Conservation (phyloP, 106 monocot genomes). For the Triglochin maritima region DNA sequence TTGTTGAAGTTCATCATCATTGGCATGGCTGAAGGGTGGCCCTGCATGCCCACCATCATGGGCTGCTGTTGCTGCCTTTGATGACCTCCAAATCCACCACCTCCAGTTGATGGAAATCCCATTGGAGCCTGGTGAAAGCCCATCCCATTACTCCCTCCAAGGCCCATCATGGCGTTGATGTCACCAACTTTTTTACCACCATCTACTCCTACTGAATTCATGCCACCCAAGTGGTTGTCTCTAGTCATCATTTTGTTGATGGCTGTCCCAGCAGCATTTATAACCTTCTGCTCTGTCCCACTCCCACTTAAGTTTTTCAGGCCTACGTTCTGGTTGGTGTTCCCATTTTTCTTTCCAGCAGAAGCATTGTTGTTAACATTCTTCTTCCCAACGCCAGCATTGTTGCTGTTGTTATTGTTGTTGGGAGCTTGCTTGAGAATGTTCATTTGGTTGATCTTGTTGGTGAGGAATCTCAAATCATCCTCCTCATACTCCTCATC, state of each 20-base stretch:
- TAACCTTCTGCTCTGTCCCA: background rate
- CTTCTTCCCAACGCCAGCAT: background rate
- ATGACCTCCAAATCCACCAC: no score
- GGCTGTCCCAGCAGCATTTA: constrained; percentile 1
- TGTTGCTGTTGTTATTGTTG: constrained; percentile 11
- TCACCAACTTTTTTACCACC: background rate
- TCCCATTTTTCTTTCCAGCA: constrained; percentile 19
- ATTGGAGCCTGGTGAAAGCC: background rate
- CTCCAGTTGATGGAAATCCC: background rate
- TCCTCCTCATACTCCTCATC: constrained; percentile 35
- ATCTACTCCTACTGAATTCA: background rate
- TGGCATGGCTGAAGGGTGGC: constrained; percentile 36
- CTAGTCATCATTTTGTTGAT: constrained; percentile 23
- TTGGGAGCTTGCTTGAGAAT: constrained; percentile 19
- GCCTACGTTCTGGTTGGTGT: background rate
- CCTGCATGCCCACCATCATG: constrained; percentile 32
- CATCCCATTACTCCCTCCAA: constrained; percentile 10
- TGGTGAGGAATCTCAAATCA: constrained; percentile 21
- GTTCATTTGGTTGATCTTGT: constrained; percentile 40
- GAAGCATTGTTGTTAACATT: background rate
- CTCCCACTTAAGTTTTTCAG: background rate
- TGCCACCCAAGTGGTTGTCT: constrained; percentile 5
- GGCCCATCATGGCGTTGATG: background rate
- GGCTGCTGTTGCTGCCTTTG: constrained; percentile 9
- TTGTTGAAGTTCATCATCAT: constrained; percentile 25